Conservation (phyloP, 768 basidiomycete genomes). For the Boletus reticuloceps region DNA sequence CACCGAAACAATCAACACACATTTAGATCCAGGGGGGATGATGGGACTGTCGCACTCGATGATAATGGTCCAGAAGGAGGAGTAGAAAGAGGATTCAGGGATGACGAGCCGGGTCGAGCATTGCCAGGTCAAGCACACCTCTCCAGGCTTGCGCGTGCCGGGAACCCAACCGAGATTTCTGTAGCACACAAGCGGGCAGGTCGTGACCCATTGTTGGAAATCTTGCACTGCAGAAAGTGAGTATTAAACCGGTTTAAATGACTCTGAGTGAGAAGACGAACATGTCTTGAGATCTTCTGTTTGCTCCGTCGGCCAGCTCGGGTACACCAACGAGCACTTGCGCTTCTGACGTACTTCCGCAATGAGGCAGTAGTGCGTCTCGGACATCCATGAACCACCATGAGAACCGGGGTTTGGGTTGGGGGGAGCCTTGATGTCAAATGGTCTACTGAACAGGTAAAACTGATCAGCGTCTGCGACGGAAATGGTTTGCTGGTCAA, state of each 20-base stretch:
- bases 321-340: neutral
- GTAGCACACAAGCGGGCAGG: neutral
- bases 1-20: neutral
- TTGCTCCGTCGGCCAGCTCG: slow-evolving; percentile 3
- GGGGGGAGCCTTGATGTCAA: neutral
- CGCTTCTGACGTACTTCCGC: slow-evolving; percentile 12
- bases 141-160: neutral
- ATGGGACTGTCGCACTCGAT: slow-evolving; percentile 2
- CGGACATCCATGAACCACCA: neutral
- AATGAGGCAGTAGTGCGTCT: slow-evolving; percentile 2
- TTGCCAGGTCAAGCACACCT: neutral
- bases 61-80: slow-evolving; percentile 10
- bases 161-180: slow-evolving; percentile 4
- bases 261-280: neutral
- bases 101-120: neutral
- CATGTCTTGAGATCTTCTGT: neutral
- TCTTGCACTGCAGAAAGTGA: neutral
- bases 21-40: slow-evolving; percentile 2
- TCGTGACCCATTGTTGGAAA: neutral
- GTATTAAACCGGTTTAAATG: neutral
- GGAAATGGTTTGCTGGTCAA: slow-evolving; percentile 6
- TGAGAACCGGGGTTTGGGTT: neutral
- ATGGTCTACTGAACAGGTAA: slow-evolving; percentile 7
- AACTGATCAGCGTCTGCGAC: neutral
- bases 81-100: neutral